Percentiles rank a stretch among this genome's conserved stretches.
These are phyloP conservation scores for Ophiostoma populinum DNA, from an alignment of 2,329 filamentous ascomycete genomes.

Conservation along the genomic window DNA sequence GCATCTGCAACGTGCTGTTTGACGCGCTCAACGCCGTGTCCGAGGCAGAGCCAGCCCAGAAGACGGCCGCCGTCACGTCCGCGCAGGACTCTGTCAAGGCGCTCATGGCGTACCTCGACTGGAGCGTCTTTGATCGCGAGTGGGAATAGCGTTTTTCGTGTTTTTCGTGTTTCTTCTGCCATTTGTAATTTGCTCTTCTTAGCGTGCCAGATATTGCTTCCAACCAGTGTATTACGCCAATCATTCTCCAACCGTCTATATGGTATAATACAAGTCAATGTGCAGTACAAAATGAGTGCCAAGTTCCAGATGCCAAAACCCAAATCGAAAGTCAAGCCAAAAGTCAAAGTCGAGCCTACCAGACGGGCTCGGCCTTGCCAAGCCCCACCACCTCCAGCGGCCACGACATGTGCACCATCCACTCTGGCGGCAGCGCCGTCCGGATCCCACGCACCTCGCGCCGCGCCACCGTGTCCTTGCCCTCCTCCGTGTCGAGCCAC, in stretches of 20 bases:
- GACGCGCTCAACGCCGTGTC: background rate
- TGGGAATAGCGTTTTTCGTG: background rate
- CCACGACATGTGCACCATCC: conserved; percentile 14
- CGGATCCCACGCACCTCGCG: conserved; percentile 15
- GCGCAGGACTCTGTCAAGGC: conserved; percentile 3
- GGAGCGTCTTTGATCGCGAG: conserved; percentile 11
- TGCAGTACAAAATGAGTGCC: too few relatives aligned
- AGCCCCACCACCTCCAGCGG: background rate
- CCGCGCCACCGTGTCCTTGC: conserved; percentile 10
- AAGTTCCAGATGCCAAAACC: too few relatives aligned
- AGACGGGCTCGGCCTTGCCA: too few relatives aligned
- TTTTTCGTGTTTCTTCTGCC: background rate
- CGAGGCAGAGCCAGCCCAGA: background rate
- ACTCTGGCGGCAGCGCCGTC: conserved; percentile 10
- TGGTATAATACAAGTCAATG: too few relatives aligned
- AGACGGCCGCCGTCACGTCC: background rate
- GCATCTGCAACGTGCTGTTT: conserved; percentile 6
- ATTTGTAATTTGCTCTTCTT: too few relatives aligned
- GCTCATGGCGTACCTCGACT: conserved; percentile 6
- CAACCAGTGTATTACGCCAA: too few relatives aligned
- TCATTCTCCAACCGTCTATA: too few relatives aligned
- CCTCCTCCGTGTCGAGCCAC: conserved; percentile 13
- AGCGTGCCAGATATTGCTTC: too few relatives aligned
- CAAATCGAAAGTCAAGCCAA: too few relatives aligned
- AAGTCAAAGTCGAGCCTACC: too few relatives aligned